Evolutionary conservation across 1,139 yeast genomes (phyloP).

Genomic region (Suhomyces terraborum): DNA sequence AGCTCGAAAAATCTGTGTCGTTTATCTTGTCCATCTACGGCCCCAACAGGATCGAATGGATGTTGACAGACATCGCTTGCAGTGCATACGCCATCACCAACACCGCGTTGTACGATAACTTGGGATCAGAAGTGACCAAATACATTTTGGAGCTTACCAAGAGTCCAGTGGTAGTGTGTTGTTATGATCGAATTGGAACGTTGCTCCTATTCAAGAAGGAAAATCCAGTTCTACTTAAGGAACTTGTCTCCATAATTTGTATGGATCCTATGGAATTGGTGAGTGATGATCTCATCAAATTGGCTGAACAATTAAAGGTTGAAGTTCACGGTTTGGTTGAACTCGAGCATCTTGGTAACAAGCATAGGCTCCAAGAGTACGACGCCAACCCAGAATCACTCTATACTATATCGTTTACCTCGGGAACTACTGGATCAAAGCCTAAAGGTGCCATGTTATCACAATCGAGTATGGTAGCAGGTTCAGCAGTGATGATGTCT

Average conservation of each 20-base stretch:
- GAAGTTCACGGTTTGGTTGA: slow-evolving; percentile 20
- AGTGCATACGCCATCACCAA: slow-evolving; percentile 37
- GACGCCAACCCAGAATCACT: slow-evolving; percentile 34
- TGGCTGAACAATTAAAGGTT: slow-evolving; percentile 18
- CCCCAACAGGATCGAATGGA: slow-evolving; percentile 43
- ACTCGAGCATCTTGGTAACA: slow-evolving; percentile 21
- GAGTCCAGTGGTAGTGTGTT: slow-evolving; percentile 39
- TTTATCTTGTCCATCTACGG: slow-evolving; percentile 39
- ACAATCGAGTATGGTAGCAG: slow-evolving; percentile 34
- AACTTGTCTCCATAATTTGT: slow-evolving; percentile 33
- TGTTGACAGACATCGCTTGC: slow-evolving; percentile 41
- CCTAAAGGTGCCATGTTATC: slow-evolving; percentile 45
- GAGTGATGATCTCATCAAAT: background rate
- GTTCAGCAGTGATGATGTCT: slow-evolving; percentile 24
- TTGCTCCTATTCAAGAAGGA: slow-evolving; percentile 31
- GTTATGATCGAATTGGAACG: slow-evolving; percentile 32
- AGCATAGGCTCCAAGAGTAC: slow-evolving; percentile 18
- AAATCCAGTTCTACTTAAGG: slow-evolving; percentile 27
- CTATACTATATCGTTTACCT: slow-evolving; percentile 44
- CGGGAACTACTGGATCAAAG: slow-evolving; percentile 45
- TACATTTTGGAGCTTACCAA: slow-evolving; percentile 37
- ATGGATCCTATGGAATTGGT: slow-evolving; percentile 34
- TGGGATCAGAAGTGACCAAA: slow-evolving; percentile 38
- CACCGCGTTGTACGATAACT: slow-evolving; percentile 45
- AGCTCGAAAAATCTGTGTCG: slow-evolving; percentile 22